phyloP scores from a whole-genome alignment of 2,329 filamentous ascomycete species.

The Phialophora macrospora region DNA sequence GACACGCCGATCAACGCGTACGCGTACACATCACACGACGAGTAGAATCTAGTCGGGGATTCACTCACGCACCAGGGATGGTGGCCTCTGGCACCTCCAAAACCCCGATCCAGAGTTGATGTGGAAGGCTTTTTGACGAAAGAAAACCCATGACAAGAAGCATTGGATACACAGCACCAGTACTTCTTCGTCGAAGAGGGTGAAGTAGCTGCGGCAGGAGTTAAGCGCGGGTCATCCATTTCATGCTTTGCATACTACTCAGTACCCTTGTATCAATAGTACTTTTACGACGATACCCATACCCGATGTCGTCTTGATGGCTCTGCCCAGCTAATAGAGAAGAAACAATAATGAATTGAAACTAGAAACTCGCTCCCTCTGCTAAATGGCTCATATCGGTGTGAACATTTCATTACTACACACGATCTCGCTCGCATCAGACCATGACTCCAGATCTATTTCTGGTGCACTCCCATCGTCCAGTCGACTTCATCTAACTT shows the following conservation, averaged over 20 bases:
- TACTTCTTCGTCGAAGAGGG: neutral
- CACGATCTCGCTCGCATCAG: neutral
- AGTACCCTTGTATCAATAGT: conserved; percentile 7
- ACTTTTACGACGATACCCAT: conserved; percentile 15
- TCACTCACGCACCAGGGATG: conserved; percentile 6
- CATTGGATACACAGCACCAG: conserved; percentile 3
- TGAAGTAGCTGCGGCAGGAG: neutral
- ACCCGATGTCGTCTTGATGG: conserved; percentile 7
- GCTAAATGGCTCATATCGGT: neutral
- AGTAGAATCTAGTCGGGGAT: conserved; percentile 31
- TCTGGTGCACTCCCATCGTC: neutral
- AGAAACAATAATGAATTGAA: conserved; percentile 16
- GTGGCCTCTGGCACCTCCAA: neutral
- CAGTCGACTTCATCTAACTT: conserved; percentile 12
- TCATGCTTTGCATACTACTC: neutral
- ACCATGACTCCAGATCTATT: no score
- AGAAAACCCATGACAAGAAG: neutral
- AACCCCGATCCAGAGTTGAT: neutral
- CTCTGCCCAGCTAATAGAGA: conserved; percentile 16
- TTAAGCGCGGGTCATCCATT: neutral
- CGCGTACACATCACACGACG: conserved; percentile 28
- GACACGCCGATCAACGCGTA: conserved; percentile 37
- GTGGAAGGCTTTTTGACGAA: neutral
- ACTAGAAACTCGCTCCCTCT: neutral
- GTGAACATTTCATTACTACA: neutral